Evolutionary conservation across 164 flowering plant genomes (phyloP).

Genomic region (Stephania cephalantha): DNA sequence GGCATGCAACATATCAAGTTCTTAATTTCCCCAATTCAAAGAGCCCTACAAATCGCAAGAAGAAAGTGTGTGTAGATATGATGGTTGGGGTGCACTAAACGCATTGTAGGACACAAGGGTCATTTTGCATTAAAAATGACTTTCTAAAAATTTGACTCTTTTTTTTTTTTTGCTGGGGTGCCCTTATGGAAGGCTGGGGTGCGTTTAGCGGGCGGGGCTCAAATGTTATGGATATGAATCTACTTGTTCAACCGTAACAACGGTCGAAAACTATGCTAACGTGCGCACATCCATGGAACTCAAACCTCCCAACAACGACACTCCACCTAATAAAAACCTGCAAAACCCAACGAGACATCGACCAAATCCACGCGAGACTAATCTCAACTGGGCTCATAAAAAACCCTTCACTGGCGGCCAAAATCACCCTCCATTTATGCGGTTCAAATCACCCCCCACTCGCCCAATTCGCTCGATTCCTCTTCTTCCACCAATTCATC

Average conservation of each 20-base stretch:
- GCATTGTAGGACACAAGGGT: no score
- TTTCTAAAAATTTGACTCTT: no score
- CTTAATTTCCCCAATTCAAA: conserved; percentile 5
- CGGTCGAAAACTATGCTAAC: neutral
- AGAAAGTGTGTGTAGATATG: no score
- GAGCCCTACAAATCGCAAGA: neutral
- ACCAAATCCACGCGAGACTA: conserved; percentile 55
- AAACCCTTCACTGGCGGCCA: conserved; percentile 36
- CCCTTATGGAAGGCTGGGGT: no score
- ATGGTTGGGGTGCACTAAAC: no score
- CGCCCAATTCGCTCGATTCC: conserved; percentile 41
- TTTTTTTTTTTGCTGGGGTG: no score
- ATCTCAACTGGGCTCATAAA: conserved; percentile 49
- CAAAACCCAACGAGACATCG: conserved; percentile 38
- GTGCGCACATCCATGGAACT: conserved; percentile 35
- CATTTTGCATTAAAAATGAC: no score
- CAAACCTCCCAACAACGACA: conserved; percentile 24
- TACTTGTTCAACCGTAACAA: neutral
- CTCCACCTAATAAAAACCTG: conserved; percentile 35
- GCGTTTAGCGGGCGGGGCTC: no score
- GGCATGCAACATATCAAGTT: neutral
- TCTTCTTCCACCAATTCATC: conserved; percentile 42
- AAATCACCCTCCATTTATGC: conserved; percentile 36
- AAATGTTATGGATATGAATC: neutral
- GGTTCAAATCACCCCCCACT: conserved; percentile 41